Conservation (phyloP, 2,329 filamentous ascomycete genomes). For the Verruconis gallopava region DNA sequence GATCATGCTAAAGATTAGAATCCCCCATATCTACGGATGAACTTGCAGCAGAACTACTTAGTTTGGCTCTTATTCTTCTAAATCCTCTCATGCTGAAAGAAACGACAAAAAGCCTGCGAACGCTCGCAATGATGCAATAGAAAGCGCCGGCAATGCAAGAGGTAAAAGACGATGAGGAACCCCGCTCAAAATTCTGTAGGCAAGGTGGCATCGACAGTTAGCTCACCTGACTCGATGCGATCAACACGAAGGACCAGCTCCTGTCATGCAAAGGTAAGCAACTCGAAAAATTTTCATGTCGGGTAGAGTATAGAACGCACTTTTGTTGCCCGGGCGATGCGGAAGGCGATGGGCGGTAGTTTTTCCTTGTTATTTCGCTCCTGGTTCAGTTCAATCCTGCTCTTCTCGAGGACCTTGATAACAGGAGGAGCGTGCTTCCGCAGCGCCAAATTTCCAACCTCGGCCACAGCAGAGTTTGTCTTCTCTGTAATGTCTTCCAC, state of each 20-base stretch:
- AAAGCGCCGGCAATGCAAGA: no score
- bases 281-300: not conserved
- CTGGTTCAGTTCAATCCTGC: slow-evolving; percentile 46
- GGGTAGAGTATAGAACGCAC: slow-evolving; percentile 22
- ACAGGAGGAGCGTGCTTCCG: slow-evolving; percentile 38
- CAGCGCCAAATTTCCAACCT: slow-evolving; percentile 36
- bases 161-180: no score
- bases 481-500: slow-evolving; percentile 57
- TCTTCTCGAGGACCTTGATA: slow-evolving; percentile 44
- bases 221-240: slow-evolving; percentile 26
- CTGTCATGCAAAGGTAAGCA: slow-evolving; percentile 17
- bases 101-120: no score
- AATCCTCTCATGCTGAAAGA: no score
- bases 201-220: slow-evolving; percentile 9
- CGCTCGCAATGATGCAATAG: no score
- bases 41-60: no score
- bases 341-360: slow-evolving; percentile 74
- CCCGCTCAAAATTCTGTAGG: slow-evolving; percentile 11
- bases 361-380: slow-evolving; percentile 34
- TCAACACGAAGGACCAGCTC: slow-evolving; percentile 30
- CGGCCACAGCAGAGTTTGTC: slow-evolving; percentile 36
- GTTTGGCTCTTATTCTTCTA: no score
- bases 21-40: no score
- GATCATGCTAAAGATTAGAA: no score
- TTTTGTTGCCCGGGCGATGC: slow-evolving; percentile 71